phyloP scores from a whole-genome alignment of 176 grass and related monocot species.

The Bolboschoenus planiculmis region DNA sequence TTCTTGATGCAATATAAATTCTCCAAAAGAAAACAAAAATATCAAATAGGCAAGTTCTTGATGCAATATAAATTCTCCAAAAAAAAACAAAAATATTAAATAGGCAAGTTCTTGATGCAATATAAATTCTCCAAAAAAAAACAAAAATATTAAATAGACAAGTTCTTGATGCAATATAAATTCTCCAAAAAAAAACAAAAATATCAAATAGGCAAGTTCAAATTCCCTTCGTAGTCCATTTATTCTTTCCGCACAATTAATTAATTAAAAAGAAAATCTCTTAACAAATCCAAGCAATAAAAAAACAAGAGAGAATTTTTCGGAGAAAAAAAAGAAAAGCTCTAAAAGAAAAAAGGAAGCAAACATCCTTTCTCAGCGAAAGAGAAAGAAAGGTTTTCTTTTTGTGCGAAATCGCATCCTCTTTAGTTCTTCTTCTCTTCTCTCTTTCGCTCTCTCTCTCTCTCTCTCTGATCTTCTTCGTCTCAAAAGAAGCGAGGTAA shows the following conservation, averaged over 20 bases:
- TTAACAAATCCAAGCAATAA: neutral
- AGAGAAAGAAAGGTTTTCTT: too few species aligned
- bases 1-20: too few species aligned
- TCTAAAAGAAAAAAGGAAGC: too few species aligned
- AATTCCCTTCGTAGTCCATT: neutral
- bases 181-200: neutral
- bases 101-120: too few species aligned
- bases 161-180: too few species aligned
- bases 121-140: neutral
- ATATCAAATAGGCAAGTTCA: neutral
- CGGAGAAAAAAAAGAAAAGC: neutral
- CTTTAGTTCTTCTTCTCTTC: neutral
- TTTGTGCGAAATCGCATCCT: neutral
- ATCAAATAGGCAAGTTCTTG: too few species aligned
- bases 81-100: too few species aligned
- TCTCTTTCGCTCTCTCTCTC: neutral
- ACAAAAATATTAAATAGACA: neutral
- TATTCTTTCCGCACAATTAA: too few species aligned
- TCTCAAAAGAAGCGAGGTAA: neutral
- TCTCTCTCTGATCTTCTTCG: neutral
- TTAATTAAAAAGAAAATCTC: too few species aligned
- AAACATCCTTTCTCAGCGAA: too few species aligned
- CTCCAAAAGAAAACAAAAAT: too few species aligned
- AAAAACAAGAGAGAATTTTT: neutral
- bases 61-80: too few species aligned